Conservation (phyloP, 2,329 filamentous ascomycete species). For the Lachnellula cervina region DNA sequence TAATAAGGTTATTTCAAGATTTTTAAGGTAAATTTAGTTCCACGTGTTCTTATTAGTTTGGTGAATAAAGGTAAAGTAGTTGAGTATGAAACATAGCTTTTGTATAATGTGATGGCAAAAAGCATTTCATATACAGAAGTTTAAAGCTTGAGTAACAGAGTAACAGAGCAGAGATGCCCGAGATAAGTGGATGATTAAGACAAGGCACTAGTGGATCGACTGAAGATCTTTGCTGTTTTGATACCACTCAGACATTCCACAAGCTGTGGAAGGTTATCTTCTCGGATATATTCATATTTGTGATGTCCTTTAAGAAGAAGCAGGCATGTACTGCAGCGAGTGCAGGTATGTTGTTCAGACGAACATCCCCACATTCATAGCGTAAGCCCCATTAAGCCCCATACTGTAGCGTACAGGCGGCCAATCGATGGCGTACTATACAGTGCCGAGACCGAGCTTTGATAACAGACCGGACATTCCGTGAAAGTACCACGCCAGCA, state of each 20-base stretch:
- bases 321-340: no score
- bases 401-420: conserved; percentile 3
- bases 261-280: background rate
- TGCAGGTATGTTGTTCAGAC: background rate
- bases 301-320: background rate
- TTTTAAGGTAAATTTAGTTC: no score
- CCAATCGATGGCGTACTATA: background rate
- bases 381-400: conserved; percentile 4
- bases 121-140: no score
- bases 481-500: background rate
- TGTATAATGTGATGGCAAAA: no score
- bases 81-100: no score
- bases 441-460: background rate
- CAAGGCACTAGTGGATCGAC: background rate
- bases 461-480: conserved; percentile 10
- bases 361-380: conserved; percentile 13
- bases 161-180: background rate
- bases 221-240: background rate
- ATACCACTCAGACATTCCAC: background rate
- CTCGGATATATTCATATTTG: background rate
- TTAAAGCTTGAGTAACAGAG: no score
- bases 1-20: no score
- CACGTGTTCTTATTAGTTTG: no score
- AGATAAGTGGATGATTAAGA: background rate
- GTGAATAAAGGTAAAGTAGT: no score